Conservation (phyloP, 306 rosid species). For the Alnus glutinosa region DNA sequence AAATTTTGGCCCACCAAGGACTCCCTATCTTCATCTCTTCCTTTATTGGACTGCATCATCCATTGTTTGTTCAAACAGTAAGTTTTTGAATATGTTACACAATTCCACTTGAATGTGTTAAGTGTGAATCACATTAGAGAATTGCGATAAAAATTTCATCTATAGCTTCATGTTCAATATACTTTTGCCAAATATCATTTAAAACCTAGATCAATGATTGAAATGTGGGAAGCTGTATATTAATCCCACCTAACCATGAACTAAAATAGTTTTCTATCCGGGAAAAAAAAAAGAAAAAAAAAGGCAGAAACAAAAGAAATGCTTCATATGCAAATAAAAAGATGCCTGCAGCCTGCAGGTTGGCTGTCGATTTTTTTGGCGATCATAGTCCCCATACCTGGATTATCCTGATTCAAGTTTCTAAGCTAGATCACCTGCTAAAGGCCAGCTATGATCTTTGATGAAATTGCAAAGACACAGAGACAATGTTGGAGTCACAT, state of each 20-base stretch:
- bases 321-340: background rate
- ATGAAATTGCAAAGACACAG: too few species aligned
- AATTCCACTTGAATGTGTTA: background rate
- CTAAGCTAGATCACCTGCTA: background rate
- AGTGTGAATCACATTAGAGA: background rate
- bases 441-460: too few species aligned
- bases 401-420: background rate
- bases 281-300: background rate
- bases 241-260: background rate
- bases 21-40: conserved; percentile 29
- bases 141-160: conserved; percentile 13
- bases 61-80: conserved; percentile 21
- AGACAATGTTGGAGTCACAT: too few species aligned
- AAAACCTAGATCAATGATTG: background rate
- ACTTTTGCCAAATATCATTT: background rate
- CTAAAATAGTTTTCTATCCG: background rate
- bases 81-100: background rate
- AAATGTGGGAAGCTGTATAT: background rate
- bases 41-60: conserved; percentile 43
- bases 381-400: background rate
- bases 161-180: background rate
- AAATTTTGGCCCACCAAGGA: conserved; percentile 24
- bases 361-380: background rate
- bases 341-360: background rate
- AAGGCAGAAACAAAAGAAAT: background rate